Percentiles rank a stretch among this genome's conserved stretches.
Conservation (phyloP, 2,329 filamentous ascomycete species). For the Xylariaceae sp. region DNA sequence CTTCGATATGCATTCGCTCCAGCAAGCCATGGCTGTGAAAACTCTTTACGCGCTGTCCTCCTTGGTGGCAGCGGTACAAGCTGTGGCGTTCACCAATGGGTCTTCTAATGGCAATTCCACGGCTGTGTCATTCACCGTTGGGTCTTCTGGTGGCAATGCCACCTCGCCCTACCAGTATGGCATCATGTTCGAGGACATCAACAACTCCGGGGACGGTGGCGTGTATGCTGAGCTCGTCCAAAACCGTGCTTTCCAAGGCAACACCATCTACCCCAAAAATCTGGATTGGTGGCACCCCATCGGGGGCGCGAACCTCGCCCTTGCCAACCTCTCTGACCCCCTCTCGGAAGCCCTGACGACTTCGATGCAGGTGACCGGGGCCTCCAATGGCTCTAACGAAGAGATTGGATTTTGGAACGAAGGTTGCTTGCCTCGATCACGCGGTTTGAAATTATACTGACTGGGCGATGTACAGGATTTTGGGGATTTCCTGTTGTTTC, state of each 20-base stretch:
- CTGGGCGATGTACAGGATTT: too few relatives aligned
- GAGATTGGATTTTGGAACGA: conserved; percentile 42
- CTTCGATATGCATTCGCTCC: too few relatives aligned
- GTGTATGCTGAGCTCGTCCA: conserved; percentile 65
- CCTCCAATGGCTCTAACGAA: conserved; percentile 22
- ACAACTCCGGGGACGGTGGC: conserved; percentile 63
- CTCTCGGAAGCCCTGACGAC: conserved; percentile 45
- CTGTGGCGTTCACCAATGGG: too few relatives aligned
- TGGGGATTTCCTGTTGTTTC: too few relatives aligned
- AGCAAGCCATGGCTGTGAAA: too few relatives aligned
- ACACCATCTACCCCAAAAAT: conserved; percentile 31
- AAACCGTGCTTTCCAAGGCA: conserved; percentile 62
- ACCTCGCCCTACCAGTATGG: conserved; percentile 39
- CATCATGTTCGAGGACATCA: conserved; percentile 49
- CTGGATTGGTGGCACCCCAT: conserved; percentile 39
- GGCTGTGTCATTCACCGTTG: conserved; percentile 30
- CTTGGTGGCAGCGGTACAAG: too few relatives aligned
- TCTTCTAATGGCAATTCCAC: too few relatives aligned
- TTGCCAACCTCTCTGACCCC: conserved; percentile 38
- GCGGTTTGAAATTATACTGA: too few relatives aligned
- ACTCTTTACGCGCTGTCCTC: too few relatives aligned
- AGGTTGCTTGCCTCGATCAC: conserved; percentile 53
- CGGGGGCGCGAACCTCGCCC: conserved; percentile 34
- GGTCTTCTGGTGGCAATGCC: conserved; percentile 31
- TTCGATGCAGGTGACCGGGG: conserved; percentile 43